Conservation (phyloP, 2,329 filamentous ascomycete genomes). For the Emergomyces africanus region DNA sequence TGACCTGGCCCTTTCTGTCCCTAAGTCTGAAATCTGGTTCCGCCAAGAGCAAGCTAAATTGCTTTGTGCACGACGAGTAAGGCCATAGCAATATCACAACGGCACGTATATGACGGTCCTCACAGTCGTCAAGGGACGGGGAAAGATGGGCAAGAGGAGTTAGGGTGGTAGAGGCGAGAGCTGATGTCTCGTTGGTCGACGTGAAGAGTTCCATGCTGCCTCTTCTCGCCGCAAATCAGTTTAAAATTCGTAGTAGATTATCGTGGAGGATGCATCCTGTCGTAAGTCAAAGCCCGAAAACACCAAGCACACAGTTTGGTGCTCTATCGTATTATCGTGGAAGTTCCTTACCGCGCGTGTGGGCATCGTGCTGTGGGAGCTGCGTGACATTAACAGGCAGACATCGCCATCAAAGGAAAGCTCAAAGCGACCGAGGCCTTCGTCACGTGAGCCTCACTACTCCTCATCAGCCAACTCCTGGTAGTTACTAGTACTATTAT, state of each 20-base stretch:
- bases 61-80: constrained; percentile 63
- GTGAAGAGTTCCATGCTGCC: background rate
- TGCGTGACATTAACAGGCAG: background rate
- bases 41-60: constrained; percentile 66
- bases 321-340: background rate
- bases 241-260: background rate
- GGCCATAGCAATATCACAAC: constrained; percentile 83
- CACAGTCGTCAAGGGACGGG: constrained; percentile 19
- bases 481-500: too few species aligned
- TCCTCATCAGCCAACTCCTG: too few species aligned
- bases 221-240: background rate
- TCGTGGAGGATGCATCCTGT: background rate
- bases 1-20: constrained; percentile 63
- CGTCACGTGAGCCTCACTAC: background rate
- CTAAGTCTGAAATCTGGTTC: constrained; percentile 76
- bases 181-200: constrained; percentile 11
- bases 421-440: background rate
- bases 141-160: constrained; percentile 31
- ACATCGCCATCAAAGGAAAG: background rate
- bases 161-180: constrained; percentile 13
- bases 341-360: background rate
- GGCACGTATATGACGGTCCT: constrained; percentile 43
- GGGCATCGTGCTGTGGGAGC: background rate
- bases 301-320: background rate
- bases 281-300: background rate